Evolutionary conservation across 768 basidiomycete species (phyloP), one percentile per base, ranked within the genome.

Genomic region (Serendipita vermifera): DNA sequence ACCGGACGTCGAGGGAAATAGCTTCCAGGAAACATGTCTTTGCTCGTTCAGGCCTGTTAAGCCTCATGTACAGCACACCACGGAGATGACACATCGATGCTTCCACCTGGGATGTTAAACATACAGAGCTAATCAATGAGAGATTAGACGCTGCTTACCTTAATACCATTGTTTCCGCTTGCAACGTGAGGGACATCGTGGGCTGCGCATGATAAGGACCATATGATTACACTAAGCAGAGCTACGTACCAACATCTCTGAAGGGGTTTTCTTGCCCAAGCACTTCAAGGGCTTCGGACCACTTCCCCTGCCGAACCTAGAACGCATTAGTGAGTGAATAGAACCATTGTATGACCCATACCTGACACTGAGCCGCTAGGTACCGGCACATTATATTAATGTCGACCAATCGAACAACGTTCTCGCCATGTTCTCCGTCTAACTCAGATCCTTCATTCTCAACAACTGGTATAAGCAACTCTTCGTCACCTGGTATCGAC

Each of bases 11-110:
- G 20, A 97, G 75, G 1, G 85, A 78, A 20, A 99, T 75, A 1
- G 96, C 93, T 64, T 99, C 94, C 82, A 96, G 85, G 64, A 97
- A 96, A 62, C 88, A 90, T 53, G 87, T 76, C 66, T 98, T 98
- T 1, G 96, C 96, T 62, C 86, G 80, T 54, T 91, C 85, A 20
- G 83, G 82, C 9, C 91, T 84, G 63, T 90, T 92, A 14, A 97
- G 75, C 65, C 96, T 93, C 55, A 93, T 82, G 82, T 97, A 94
- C 17, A 99, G 75, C 22, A 96, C 71, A 11, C 93, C 96, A 55
- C 96, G 81, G 15, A 99, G 74, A 65, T 94, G 84, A 64, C 94
- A 97, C 82, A 97, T 93, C 2, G 94, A 96, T 3, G 96, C 90
- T 72, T 98, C 91, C 35, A 97, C 86, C 91, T 94, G 61, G 33